A percentile compares a stretch with the other conserved stretches of the same genome.
Evolutionary conservation across 2,329 filamentous ascomycete species (phyloP).

Genomic region (Annulohypoxylon truncatum): DNA sequence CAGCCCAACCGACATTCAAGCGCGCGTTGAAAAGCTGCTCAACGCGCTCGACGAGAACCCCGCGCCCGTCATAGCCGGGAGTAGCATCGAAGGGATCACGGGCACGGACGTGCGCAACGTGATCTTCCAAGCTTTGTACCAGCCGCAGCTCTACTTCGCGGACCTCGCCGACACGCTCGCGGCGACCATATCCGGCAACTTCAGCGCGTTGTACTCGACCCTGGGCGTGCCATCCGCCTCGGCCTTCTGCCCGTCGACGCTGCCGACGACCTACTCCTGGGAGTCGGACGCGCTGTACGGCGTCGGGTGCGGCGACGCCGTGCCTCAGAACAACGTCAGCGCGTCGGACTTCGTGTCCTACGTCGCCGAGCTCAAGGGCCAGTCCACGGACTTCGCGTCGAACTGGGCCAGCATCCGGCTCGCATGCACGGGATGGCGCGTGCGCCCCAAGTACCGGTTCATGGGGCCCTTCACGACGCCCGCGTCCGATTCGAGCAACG

Average conservation of each 20-base stretch:
- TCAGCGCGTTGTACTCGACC: conserved; percentile 29
- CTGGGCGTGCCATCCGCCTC: conserved; percentile 14
- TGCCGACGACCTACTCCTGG: conserved; percentile 24
- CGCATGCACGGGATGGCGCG: conserved; percentile 54
- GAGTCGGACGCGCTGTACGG: background rate
- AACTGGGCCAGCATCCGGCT: conserved; percentile 54
- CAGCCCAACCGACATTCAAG: conserved; percentile 46
- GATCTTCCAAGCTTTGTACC: conserved; percentile 50
- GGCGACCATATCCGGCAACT: conserved; percentile 48
- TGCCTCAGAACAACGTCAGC: conserved; percentile 38
- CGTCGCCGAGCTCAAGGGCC: conserved; percentile 42
- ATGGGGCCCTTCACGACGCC: conserved; percentile 45
- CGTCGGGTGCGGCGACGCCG: conserved; percentile 53
- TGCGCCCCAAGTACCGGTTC: conserved; percentile 57
- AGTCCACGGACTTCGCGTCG: conserved; percentile 50
- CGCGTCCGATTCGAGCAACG: conserved; percentile 35
- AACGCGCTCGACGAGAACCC: conserved; percentile 47
- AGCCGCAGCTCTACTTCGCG: conserved; percentile 41
- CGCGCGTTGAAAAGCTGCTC: conserved; percentile 51
- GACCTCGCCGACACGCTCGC: conserved; percentile 33
- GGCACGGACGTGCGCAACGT: conserved; percentile 47
- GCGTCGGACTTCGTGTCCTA: conserved; percentile 48
- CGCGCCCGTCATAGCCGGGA: conserved; percentile 39
- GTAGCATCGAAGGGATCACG: conserved; percentile 47
- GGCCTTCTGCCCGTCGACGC: conserved; percentile 17